A percentile compares a stretch with the other conserved stretches of the same genome.
Evolutionary conservation across 345 rosid genomes (phyloP).

Genomic region (Carallia brachiata): DNA sequence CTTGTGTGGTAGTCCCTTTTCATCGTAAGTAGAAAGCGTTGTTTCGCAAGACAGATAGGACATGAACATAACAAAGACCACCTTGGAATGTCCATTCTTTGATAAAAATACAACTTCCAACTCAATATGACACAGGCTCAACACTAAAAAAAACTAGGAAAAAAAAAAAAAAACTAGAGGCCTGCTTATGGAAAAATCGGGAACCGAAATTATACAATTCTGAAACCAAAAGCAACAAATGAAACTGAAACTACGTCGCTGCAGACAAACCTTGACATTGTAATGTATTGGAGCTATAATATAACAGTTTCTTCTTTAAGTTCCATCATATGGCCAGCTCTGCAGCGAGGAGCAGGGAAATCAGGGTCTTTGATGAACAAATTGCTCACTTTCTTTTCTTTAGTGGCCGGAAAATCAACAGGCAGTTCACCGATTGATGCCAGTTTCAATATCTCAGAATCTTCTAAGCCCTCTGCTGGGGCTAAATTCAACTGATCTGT

Average conservation of each 20-base stretch:
- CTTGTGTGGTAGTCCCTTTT: too few species aligned
- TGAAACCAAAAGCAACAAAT: not conserved
- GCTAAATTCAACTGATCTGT: conserved; percentile 40
- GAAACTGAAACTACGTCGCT: not conserved
- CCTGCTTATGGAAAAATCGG: conserved; percentile 25
- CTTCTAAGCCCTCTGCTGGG: conserved; percentile 53
- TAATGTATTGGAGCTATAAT: not conserved
- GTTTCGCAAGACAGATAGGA: too few species aligned
- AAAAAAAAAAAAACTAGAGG: conserved; percentile 3
- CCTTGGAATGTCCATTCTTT: not conserved
- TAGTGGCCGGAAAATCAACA: not conserved
- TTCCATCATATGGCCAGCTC: not conserved
- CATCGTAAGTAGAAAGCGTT: too few species aligned
- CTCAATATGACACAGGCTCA: conserved; percentile 1
- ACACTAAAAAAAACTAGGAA: not conserved
- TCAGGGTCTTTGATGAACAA: conserved; percentile 13
- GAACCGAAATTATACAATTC: not conserved
- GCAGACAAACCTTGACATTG: not conserved
- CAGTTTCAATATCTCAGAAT: conserved; percentile 36
- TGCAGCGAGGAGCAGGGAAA: conserved; percentile 13
- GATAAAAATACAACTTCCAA: conserved; percentile 1
- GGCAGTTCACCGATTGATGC: conserved; percentile 35
- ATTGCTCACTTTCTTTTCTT: conserved; percentile 17
- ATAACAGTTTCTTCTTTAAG: conserved; percentile 17
- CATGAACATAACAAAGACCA: too few species aligned